Evolutionary conservation across 805 yeast species (phyloP), one percentile per base, ranked within the genome.

Genomic region (Yarrowia deformans): DNA sequence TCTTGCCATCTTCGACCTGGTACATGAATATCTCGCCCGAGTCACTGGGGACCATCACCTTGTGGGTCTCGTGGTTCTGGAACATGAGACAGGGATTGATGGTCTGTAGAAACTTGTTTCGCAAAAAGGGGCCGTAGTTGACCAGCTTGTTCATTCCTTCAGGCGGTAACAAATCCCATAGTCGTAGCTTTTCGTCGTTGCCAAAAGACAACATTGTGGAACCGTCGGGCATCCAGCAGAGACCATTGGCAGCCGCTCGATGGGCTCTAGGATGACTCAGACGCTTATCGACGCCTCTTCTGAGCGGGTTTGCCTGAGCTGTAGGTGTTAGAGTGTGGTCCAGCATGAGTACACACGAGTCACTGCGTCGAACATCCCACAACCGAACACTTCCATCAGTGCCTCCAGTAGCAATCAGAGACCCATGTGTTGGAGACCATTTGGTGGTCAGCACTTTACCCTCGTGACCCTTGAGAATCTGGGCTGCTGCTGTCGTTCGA

Each of bases 361-460:
- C 81, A 32, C 91, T 85, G 60, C 90, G 79, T 58, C 68, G n/a
- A 14, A 63, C 56, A 5, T 63, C 99, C 99, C 99, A 95, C 18
- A 95, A 89, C 75, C 93, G 88, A 50, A 90, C 94, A 0, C 97
- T 90, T 32, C 98, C 97, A 79, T 95, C 99, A 77, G 93, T 97
- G 16, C 97, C 92, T 16, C 90, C 97, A 5, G 97, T 90, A 34
- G 91, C 87, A 74, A 95, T 84, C 88, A 91, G 87, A 79, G 90
- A 88, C 56, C 88, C 91, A 75, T 88, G 90, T 0, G 56, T 48
- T 0, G 97, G 97, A 56, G 90, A 89, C 94, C 97, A 92, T 74
- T 87, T 85, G 39, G 89, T 87, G 35, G 87, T 78, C 55, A 87
- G 75, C 0, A 88, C 84, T 69, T 81, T 84, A 1, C 88, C 86